Evolutionary conservation across 2,329 filamentous ascomycete genomes (phyloP).

Genomic region (Tothia fuscella): DNA sequence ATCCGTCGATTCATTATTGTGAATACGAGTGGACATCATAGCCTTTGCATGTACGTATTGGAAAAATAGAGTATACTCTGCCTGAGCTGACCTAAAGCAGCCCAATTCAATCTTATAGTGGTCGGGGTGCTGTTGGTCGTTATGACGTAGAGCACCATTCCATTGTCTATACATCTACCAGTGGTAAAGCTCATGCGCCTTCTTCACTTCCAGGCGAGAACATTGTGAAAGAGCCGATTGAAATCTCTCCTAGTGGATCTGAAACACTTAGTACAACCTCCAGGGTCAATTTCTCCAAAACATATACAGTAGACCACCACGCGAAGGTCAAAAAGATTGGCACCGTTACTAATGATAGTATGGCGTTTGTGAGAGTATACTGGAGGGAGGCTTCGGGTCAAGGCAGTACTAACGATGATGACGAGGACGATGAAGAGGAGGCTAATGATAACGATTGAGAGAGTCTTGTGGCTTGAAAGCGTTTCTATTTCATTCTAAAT

Average conservation of each 20-base stretch:
- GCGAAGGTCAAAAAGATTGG: constrained; percentile 15
- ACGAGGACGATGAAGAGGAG: too few species aligned
- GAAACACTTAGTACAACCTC: constrained; percentile 1
- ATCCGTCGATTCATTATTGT: background rate
- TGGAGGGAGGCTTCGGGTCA: too few species aligned
- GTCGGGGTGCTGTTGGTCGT: background rate
- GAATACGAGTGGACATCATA: background rate
- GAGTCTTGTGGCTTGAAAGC: too few species aligned
- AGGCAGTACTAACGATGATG: too few species aligned
- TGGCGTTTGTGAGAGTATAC: background rate
- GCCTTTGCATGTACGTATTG: background rate
- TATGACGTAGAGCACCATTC: background rate
- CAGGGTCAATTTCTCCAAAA: constrained; percentile 17
- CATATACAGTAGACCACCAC: constrained; percentile 20
- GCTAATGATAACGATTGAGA: too few species aligned
- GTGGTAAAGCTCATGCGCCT: too few species aligned
- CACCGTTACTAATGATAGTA: background rate
- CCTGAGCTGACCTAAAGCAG: too few species aligned
- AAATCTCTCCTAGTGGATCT: background rate
- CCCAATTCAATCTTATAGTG: background rate
- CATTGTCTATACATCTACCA: background rate
- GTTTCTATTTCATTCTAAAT: too few species aligned
- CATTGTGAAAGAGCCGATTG: background rate
- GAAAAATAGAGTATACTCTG: too few species aligned
- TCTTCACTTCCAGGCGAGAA: background rate